Conservation (phyloP, 768 basidiomycete genomes). For the Tubosaeta brunneosetosa region DNA sequence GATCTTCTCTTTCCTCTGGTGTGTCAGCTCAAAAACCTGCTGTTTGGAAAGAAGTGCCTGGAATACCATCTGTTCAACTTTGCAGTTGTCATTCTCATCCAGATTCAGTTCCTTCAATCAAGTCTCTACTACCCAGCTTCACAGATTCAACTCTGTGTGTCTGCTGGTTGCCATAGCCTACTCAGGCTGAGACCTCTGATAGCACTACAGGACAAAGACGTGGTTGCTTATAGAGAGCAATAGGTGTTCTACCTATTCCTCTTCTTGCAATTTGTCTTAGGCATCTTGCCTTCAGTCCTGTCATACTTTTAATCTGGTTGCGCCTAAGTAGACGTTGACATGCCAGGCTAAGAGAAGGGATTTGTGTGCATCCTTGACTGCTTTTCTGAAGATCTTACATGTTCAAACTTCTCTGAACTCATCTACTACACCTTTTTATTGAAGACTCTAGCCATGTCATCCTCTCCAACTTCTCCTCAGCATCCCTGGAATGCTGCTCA, state of each 20-base stretch:
- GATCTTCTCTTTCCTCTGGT: not conserved
- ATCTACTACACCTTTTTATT: not conserved
- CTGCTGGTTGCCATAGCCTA: conserved; percentile 1
- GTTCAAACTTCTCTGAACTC: not conserved
- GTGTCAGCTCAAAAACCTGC: not conserved
- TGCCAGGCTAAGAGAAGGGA: not conserved
- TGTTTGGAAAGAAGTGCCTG: not conserved
- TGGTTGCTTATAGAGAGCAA: not conserved
- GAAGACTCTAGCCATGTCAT: too few species aligned
- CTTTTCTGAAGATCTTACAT: not conserved
- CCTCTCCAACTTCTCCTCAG: too few species aligned
- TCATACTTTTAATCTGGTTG: not conserved
- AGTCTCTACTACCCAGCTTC: conserved; percentile 12
- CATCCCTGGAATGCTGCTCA: too few species aligned
- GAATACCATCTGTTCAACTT: not conserved
- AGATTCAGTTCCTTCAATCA: not conserved
- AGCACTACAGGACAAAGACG: conserved; percentile 1
- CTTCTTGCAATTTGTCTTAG: not conserved
- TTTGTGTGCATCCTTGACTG: not conserved
- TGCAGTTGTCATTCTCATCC: too few species aligned
- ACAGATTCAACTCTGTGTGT: conserved; percentile 13
- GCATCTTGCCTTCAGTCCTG: conserved; percentile 2
- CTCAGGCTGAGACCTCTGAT: not conserved
- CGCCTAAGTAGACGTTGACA: not conserved
- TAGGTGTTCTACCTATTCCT: too few species aligned